Percentiles rank a stretch among this genome's conserved stretches.
Conservation (phyloP, 148 eudicot species). For the Vaccinium vitisidaea region DNA sequence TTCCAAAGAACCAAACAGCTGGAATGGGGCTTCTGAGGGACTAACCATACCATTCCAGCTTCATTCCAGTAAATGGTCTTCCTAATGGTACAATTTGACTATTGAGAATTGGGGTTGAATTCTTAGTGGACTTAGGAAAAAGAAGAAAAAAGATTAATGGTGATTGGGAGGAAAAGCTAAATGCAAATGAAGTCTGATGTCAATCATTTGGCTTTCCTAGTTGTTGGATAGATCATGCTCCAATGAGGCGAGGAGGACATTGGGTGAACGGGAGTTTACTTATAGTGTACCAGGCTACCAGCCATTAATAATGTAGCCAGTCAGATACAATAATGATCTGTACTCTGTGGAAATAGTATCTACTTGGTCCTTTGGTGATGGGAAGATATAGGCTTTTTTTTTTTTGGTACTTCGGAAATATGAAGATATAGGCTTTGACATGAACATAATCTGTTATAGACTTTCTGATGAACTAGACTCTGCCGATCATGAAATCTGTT, state of each 20-base stretch:
- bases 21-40: not conserved
- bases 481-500: too few species aligned
- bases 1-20: not conserved
- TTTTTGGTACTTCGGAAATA: too few species aligned
- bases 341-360: too few species aligned
- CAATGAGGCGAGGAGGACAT: not conserved
- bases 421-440: too few species aligned
- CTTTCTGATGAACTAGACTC: too few species aligned
- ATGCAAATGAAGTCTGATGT: not conserved
- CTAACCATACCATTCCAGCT: not conserved
- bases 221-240: not conserved
- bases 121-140: too few species aligned
- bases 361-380: too few species aligned
- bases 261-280: not conserved
- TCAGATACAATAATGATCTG: not conserved
- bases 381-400: too few species aligned
- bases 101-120: too few species aligned
- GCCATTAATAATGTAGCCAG: not conserved
- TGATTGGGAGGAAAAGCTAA: not conserved
- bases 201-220: not conserved
- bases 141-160: not conserved
- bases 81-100: not conserved
- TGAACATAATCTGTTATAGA: too few species aligned
- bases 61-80: not conserved
- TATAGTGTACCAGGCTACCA: not conserved